Evolutionary conservation across 2,329 filamentous ascomycete genomes (phyloP).

Genomic region (Trichoderma guizhouense): DNA sequence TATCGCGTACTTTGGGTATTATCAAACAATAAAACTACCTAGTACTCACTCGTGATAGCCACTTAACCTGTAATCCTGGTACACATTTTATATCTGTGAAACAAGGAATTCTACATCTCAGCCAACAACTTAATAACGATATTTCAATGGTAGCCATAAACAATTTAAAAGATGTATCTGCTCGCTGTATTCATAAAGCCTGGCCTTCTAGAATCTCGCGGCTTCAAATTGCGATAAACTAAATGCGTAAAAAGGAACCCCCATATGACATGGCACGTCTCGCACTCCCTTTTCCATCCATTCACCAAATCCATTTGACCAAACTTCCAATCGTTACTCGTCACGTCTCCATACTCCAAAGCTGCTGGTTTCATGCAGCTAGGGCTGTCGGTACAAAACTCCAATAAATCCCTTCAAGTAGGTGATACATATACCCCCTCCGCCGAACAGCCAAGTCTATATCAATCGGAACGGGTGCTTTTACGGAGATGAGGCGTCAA

Average conservation of each 20-base stretch:
- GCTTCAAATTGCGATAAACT: slow-evolving; percentile 17
- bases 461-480: slow-evolving; percentile 3
- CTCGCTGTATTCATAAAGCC: slow-evolving; percentile 16
- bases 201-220: slow-evolving; percentile 1
- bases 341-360: slow-evolving; percentile 15
- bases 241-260: neutral
- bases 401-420: slow-evolving; percentile 7
- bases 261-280: slow-evolving; percentile 8
- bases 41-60: neutral
- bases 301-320: slow-evolving; percentile 14
- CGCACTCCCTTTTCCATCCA: slow-evolving; percentile 7
- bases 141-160: neutral
- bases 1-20: neutral
- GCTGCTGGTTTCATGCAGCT: neutral
- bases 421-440: slow-evolving; percentile 10
- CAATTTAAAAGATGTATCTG: neutral
- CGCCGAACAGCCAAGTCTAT: slow-evolving; percentile 9
- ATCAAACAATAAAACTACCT: neutral
- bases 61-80: neutral
- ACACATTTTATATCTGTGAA: neutral
- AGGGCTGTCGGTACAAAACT: slow-evolving; percentile 15
- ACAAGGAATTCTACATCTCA: neutral
- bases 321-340: slow-evolving; percentile 17
- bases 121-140: fast-evolving
- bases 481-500: neutral